Percentiles rank a stretch among this genome's conserved stretches.
Evolutionary conservation across 2,329 filamentous ascomycete species (phyloP).

Genomic region (Sclerotinia borealis): DNA sequence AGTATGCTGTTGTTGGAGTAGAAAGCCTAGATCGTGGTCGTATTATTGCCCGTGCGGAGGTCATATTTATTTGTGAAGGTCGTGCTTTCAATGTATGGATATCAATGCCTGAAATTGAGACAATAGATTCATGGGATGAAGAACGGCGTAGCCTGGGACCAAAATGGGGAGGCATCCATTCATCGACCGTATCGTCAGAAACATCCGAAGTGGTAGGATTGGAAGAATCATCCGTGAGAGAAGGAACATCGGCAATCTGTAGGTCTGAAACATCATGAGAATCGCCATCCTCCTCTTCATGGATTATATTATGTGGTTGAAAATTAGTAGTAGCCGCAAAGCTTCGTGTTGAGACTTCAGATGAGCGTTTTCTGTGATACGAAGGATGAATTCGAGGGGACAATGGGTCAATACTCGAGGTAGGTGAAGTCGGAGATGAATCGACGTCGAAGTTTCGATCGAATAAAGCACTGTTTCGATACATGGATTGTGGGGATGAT

Average conservation of each 20-base stretch:
- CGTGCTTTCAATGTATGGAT: slow-evolving; percentile 75
- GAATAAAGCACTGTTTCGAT: slow-evolving; percentile 69
- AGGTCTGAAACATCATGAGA: slow-evolving; percentile 27
- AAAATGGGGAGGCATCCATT: slow-evolving; percentile 31
- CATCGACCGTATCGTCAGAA: slow-evolving; percentile 20
- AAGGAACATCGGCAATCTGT: slow-evolving; percentile 18
- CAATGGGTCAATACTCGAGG: slow-evolving; percentile 65
- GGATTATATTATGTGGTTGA: slow-evolving; percentile 33
- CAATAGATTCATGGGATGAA: slow-evolving; percentile 78
- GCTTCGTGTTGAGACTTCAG: slow-evolving; percentile 48
- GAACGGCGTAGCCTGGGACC: slow-evolving; percentile 53
- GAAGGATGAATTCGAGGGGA: slow-evolving; percentile 50
- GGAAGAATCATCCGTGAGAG: slow-evolving; percentile 23
- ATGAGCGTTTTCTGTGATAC: slow-evolving; percentile 52
- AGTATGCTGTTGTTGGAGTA: slow-evolving; percentile 36
- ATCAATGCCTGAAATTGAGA: slow-evolving; percentile 82
- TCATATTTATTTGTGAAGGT: slow-evolving; percentile 65
- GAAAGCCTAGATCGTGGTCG: slow-evolving; percentile 42
- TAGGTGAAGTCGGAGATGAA: slow-evolving; percentile 75
- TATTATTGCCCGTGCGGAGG: slow-evolving; percentile 41
- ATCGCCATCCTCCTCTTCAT: slow-evolving; percentile 34
- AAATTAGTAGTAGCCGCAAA: slow-evolving; percentile 34
- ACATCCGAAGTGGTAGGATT: slow-evolving; percentile 21
- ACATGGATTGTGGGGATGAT: slow-evolving; percentile 73
- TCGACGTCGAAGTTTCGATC: slow-evolving; percentile 60